Conservation (phyloP, 2,329 filamentous ascomycete species). For the Uncinocarpus reesii region DNA sequence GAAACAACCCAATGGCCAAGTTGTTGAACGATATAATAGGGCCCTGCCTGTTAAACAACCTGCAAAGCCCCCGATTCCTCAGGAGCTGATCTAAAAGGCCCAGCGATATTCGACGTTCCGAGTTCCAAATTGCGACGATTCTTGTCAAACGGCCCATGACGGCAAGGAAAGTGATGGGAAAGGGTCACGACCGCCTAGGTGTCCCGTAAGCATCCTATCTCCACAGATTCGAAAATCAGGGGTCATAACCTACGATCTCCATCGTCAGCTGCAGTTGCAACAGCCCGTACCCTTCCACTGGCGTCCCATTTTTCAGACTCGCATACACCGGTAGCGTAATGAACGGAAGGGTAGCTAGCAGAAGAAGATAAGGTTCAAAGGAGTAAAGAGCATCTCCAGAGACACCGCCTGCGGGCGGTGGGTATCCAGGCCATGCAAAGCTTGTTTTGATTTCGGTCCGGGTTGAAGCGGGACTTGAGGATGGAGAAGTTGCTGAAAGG, state of each 20-base stretch:
- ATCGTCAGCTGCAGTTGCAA: neutral
- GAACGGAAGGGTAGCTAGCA: neutral
- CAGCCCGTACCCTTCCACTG: neutral
- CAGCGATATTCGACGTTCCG: conserved; percentile 7
- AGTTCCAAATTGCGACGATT: conserved; percentile 3
- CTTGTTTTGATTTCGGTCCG: no score
- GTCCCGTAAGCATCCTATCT: neutral
- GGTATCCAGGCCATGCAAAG: no score
- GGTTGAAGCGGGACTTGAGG: no score
- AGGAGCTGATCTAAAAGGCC: conserved; percentile 11
- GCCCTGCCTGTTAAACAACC: conserved; percentile 6
- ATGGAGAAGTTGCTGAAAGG: no score
- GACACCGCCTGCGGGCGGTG: no score
- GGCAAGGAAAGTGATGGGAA: conserved; percentile 13
- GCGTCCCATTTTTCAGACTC: neutral
- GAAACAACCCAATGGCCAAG: conserved; percentile 9
- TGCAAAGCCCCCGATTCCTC: conserved; percentile 6
- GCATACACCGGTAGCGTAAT: neutral
- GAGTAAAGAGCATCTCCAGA: no score
- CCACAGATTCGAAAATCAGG: no score
- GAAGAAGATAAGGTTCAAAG: neutral
- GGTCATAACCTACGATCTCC: neutral
- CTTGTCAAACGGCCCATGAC: conserved; percentile 11
- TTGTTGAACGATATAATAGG: conserved; percentile 10
- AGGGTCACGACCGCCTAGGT: conserved; percentile 4